phyloP scores from a whole-genome alignment of 805 yeast genomes.

The Kregervanrija pseudodelftensis region DNA sequence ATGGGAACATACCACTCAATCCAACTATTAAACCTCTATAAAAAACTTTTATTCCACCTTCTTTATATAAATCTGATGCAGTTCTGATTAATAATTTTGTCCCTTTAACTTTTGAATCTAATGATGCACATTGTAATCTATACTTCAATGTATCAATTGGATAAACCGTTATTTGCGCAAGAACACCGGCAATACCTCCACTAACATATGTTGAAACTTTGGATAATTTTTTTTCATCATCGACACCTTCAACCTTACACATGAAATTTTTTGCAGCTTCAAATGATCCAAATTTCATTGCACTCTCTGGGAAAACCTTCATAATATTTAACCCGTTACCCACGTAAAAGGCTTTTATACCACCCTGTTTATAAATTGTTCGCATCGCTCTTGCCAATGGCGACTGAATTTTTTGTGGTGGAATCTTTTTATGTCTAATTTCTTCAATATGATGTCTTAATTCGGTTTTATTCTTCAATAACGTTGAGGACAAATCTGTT shows the following conservation, averaged over 20 bases:
- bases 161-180: slow-evolving; percentile 86
- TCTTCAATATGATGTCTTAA: slow-evolving; percentile 27
- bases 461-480: slow-evolving; percentile 48
- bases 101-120: slow-evolving; percentile 57
- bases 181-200: slow-evolving; percentile 95
- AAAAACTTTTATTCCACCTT: slow-evolving; percentile 73
- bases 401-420: slow-evolving; percentile 47
- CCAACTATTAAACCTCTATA: slow-evolving; percentile 89
- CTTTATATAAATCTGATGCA: slow-evolving; percentile 67
- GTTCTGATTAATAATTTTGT: slow-evolving; percentile 55
- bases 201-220: slow-evolving; percentile 77
- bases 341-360: slow-evolving; percentile 79
- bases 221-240: slow-evolving; percentile 63
- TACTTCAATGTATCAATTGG: slow-evolving; percentile 94
- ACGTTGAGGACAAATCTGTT: slow-evolving; percentile 69
- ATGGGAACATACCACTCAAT: slow-evolving; percentile 93
- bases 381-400: slow-evolving; percentile 77
- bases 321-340: slow-evolving; percentile 92
- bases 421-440: slow-evolving; percentile 35
- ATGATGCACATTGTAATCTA: slow-evolving; percentile 86
- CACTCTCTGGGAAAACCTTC: slow-evolving; percentile 94
- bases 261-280: slow-evolving; percentile 76
- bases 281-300: slow-evolving; percentile 94
- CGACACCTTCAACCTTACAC: slow-evolving; percentile 68
- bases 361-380: slow-evolving; percentile 82